Evolutionary conservation across 768 basidiomycete species (phyloP), one percentile per base, ranked within the genome.

Genomic region (Suillus weaverae): DNA sequence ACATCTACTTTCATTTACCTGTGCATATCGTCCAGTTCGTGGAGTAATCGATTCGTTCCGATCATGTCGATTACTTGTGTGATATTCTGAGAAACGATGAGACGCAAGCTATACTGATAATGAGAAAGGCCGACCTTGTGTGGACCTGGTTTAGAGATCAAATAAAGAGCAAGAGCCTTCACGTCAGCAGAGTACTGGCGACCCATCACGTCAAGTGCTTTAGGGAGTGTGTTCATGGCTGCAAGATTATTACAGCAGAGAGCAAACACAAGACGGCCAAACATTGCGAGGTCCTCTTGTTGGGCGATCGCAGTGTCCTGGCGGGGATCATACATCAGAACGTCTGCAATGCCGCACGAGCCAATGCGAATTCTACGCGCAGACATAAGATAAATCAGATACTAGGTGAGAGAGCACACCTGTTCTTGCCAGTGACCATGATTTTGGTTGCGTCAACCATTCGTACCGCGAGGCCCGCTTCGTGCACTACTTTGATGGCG

Each of bases 401-500:
- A 62, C 35, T 26, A 53, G 36, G 3, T 32, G 22, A 44, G 6
- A 41, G 46, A 10, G 36, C 72, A 16, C 65, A 91, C 91, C 95
- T 85, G 77, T 98, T 97, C 80, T 92, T 89, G 20, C 94, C 91
- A 1, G 94, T 96, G 36, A 97, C 76, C 59, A 99, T 71, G 50
- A 99, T 85, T 79, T 97, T 97, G 30, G 89, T 90, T 10, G 87
- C 84, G 66, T 99, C 97, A 26, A 99, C 77, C 77, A 89, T 87
- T 46, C 95, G 83, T 46, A 94, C 84, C 0, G 95, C 92, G 60
- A 93, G 79, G 0, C 92, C 92, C 3, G 84, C 84, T 59, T 90
- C 89, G 72, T 99, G 97, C 0, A 92, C 89, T 53, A 85, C 86
- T 76, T 91, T 94, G 76, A 99, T 86, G 1, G 93, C 96, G 66